Evolutionary conservation across 2,329 filamentous ascomycete species (phyloP), one percentile per base, ranked within the genome.

Genomic region (Coniella vitis): DNA sequence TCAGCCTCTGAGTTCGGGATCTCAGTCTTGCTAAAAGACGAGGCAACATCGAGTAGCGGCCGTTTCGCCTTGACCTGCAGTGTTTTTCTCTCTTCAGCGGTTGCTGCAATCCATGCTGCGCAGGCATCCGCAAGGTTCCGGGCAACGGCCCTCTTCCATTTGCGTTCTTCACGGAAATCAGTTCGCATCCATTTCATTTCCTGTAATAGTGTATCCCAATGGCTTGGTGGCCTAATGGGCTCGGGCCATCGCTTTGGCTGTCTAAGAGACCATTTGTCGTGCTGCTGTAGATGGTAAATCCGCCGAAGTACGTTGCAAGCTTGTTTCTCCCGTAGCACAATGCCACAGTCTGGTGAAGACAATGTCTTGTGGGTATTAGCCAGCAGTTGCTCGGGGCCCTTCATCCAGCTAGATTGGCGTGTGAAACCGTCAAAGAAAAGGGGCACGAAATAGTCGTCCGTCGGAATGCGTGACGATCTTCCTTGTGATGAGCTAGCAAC

Each of bases 101-200:
- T 74, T 34, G 84, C 78, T 19, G 77, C 74, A 34, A 89, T 77
- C 79, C 88, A 98, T 57, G 91, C 84, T 0, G 85, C 87, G 65
- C 91, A 97, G 59, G 85, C 87, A 59, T 83, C 74, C 1, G 90
- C 93, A 52, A 95, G 73, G 49, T 84, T 89, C 51, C 84, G 84
- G 4, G 90, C 90, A 32, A 85, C 78, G 2, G 86, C 79, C 61
- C 81, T 83, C 68, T 96, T 97, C 90, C 90, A 95, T 63, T 95
- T 95, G 36, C 89, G 75, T 65, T 97, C 93, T 66, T 96, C 88
- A 45, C 86, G 79, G 61, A 96, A 97, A 66, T 98, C 93, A 2
- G 90, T 96, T 44, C 90, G 81, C 88, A 98, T 94, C 91, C 91
- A 97, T 65, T 90, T 95, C 79, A 91, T 88, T 69, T 98, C 90